Base-by-base conservation (phyloP, 2,329 filamentous ascomycete genomes). In the Aureobasidium sp. region DNA sequence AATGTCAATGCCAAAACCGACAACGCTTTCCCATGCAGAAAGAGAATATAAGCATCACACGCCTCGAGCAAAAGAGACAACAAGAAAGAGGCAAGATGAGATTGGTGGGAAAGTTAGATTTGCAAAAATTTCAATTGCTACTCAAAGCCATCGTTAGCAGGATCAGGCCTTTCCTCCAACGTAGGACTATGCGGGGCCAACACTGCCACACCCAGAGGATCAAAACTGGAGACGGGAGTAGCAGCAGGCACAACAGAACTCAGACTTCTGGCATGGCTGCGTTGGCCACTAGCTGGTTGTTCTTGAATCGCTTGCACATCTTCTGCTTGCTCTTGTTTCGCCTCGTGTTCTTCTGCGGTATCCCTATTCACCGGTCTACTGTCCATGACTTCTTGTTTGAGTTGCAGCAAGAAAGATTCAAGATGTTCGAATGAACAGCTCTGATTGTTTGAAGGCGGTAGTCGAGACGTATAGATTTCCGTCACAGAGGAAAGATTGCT, bases 401-500 rank as follows among this genome's bases (percentile, higher is more conserved):
- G 75, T 1, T 86, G 84, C 49, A 85, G 79, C 65, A 93, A 84
- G 67, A 91, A 91, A 24, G 65, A 69, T 61, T 79, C 77, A 78
- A 86, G 81, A 45, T 80, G 78, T 5, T 76, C 75, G 65, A 83
- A 84, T 4, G 31, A 19, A 0, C 19, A 17, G 3, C 37, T 5
- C 24, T 17, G 14, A 11, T 39, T 4, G 2, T 45, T 14, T 22
- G 11, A 74, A 52, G 81, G 71, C 19, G 42, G 61, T 49, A 37
- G 17, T 64, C 48, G 44, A 3, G 73, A 72, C 3, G 74, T 74
- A 67, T 86, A 86, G 1, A 85, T 72, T 12, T 74, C 72, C 50
- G 80, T 74, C 0, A 90, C 90, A 66, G 88, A 85, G 53, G 89
- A 85, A 1, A 97, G 81, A 66, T 89, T 90, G 62, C 84, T 82